Evolutionary conservation across 441 rosid species (phyloP).

Genomic region (Corymbia calophylla): DNA sequence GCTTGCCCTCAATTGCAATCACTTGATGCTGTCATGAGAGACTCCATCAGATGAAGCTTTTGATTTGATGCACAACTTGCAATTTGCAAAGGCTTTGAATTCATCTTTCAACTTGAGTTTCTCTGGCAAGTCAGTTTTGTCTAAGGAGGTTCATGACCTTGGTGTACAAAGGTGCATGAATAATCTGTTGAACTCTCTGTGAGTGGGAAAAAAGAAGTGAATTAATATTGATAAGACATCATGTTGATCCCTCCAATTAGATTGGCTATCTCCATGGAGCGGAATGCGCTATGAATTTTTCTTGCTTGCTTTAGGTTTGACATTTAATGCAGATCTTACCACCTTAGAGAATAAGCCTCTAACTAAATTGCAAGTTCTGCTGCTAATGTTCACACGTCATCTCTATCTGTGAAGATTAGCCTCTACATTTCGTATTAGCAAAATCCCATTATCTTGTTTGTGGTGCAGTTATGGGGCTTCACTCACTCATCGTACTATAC

Average conservation of each 20-base stretch:
- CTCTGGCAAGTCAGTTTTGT: not conserved
- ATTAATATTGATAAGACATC: not conserved
- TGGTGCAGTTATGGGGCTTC: not conserved
- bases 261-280: not conserved
- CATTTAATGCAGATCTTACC: not conserved
- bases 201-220: not conserved
- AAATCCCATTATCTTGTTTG: not conserved
- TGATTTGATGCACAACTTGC: not conserved
- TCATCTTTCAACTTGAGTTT: not conserved
- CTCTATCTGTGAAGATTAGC: not conserved
- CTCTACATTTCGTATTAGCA: not conserved
- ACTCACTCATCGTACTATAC: not conserved
- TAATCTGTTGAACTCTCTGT: not conserved
- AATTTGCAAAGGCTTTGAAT: not conserved
- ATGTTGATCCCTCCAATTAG: not conserved
- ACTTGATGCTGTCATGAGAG: not conserved
- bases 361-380: not conserved
- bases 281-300: not conserved
- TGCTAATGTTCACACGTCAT: not conserved
- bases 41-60: not conserved
- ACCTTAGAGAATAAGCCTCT: not conserved
- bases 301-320: not conserved
- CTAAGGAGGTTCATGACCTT: not conserved
- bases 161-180: not conserved
- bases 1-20: not conserved